Conservation (phyloP, 306 rosid species). For the Corylus avellana region DNA sequence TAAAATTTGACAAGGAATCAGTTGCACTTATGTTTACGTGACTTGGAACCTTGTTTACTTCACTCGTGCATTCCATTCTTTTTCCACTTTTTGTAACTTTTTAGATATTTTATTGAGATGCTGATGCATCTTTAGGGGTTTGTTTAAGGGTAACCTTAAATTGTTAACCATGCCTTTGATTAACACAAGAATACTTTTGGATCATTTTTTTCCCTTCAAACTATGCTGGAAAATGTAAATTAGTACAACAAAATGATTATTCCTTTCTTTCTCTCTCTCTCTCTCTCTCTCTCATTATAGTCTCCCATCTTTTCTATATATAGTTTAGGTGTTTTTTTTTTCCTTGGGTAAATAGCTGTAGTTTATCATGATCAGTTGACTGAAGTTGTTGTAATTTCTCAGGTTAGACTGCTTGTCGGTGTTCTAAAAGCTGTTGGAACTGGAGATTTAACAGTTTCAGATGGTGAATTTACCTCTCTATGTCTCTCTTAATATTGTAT, state of each 20-base stretch:
- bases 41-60: background rate
- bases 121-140: background rate
- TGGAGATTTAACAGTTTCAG: constrained; percentile 59
- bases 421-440: constrained; percentile 83
- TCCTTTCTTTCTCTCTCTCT: background rate
- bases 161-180: background rate
- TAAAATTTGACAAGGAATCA: too few species aligned
- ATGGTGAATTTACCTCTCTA: constrained; percentile 45
- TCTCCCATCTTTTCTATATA: background rate
- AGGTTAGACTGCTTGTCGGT: constrained; percentile 94
- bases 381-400: constrained; percentile 18
- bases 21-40: too few species aligned
- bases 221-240: background rate
- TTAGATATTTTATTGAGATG: background rate
- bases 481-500: background rate
- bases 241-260: background rate
- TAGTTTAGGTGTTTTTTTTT: background rate
- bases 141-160: background rate
- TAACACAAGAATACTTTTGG: background rate
- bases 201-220: background rate
- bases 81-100: background rate
- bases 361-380: constrained; percentile 14
- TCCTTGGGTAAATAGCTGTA: background rate
- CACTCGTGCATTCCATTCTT: background rate
- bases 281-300: background rate